Base-by-base conservation (phyloP, 2,329 filamentous ascomycete species). In the Aspergillus ustus region DNA sequence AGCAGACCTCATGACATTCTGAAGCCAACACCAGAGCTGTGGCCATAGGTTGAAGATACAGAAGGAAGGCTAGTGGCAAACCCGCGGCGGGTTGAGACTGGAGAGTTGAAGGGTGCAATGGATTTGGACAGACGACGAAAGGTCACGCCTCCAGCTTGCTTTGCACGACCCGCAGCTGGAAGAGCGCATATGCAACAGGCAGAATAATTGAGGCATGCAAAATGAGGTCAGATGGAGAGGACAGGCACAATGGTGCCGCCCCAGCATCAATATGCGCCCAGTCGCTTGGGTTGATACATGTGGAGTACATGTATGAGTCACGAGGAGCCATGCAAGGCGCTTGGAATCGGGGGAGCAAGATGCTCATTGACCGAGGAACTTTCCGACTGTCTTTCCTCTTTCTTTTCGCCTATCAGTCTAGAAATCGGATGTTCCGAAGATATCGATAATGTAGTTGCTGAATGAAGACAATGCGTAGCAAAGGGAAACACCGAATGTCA, bases 241-340 rank as follows among this genome's bases (percentile, higher is more conserved):
- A 53, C 34, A 45, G 31, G 34, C 31, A 57, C 40, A 19, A 52
- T 48, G 53, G 62, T 60, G 61, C 62, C 57, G 57, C 51, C 52
- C 43, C 43, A 40, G 61, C 65, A 62, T 68, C 63, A 67, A 65
- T 59, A 69, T 54, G 66, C 67, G 67, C 67, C 62, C 60, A 62
- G 55, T 29, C 49, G 59, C 51, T 53, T 61, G 52, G 59, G 37
- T 57, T 40, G 29, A 66, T 61, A 57, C 49, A 62, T 54, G 63
- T 56, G 59, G 62, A 56, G 65, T 52, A 59, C 52, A 60, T 53
- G 59, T 48, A 59, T 59, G 60, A 61, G 65, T 53, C 60, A 59
- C 57, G 65, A 53, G 51, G 50, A 25, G 29, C 19, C 25, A 53
- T 54, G 43, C 51, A 40, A 44, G 50, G 57, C 44, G 56, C 51